Base-by-base conservation (phyloP, 169 alveolate genomes). In the Plasmodium relictum region DNA sequence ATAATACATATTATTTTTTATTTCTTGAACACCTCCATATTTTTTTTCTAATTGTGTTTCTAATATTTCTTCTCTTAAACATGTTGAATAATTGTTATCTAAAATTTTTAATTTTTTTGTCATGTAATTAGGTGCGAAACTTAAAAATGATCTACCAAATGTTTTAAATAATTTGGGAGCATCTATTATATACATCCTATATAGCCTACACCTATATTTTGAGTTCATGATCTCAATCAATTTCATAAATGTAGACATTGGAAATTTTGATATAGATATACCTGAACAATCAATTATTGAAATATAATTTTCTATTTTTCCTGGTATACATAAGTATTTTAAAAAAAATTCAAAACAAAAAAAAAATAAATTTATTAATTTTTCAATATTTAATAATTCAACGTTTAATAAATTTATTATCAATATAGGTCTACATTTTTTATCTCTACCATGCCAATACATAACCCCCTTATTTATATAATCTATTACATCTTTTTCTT, bases 371-470 rank as follows among this genome's bases (percentile, higher is more conserved):
- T 87, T 87, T 6, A 87, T 70, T 65, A 87, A 87, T 42, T 73
- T 39, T 50, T 87, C 78, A 12, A 87, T 20, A 71, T 66, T 63
- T 48, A 88, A 65, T 42, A 56, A 44, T 54, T 80, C 86, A 5
- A 83, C 61, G 59, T 89, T 89, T 89, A 71, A 62, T 73, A 83
- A 92, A 61, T 92, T 89, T 39, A 87, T 89, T 56, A 88, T 80
- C 73, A 92, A 18, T 50, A 89, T 92, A 37, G 95, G 95, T 41
- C 95, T 74, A 42, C 92, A 87, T 58, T 73, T 92, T 69, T 88
- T 88, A 88, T 92, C 95, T 74, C 95, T 65, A 8, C 95, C 95
- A 73, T 83, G 91, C 95, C 95, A 92, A 73, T 92, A 92, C 88
- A 92, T 68, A 22, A 73, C 88, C 18, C 95, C 95, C 45, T 88